Evolutionary conservation across 139 green algal species (phyloP), one percentile per base, ranked within the genome.

Genomic region (Micractinium conductrix): DNA sequence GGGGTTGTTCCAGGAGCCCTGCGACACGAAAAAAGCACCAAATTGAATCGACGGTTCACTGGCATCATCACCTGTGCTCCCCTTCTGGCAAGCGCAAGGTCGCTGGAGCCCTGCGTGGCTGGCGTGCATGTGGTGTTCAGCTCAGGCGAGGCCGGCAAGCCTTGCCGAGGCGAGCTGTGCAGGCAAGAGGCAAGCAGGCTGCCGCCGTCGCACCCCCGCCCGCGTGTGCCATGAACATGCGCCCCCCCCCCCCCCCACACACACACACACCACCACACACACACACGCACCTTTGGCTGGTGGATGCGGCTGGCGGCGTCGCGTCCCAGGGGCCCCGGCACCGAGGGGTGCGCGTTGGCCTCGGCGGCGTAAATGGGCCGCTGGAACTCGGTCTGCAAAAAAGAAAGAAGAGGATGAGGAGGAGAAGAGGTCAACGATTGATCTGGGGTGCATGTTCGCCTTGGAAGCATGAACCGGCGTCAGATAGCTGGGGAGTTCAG

Each of bases 1-100:
- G 7, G 70, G 69, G 53, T 89, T 86, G n/a, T 43, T 48, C 88
- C 88, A 91, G 16, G 81, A 79, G 37, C 88, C 88, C 78, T 91
- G 69, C 30, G 24, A 24, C 48, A n/a, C 48, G n/a, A 24, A 1
- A 30, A 76, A 14, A 45, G 38, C 14, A 16, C 0, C 24, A 48
- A 76, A 16, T 10, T 45, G 48, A 21, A 69, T 50, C 45, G 16
- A 16, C 48, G 48, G 48, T 10, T 24, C 16, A 16, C 48, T 10
- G 10, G 48, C 48, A 58, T 16, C 22, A 35, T 33, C 16, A 24
- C 45, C 24, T 9, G 45, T 24, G 26, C 45, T 26, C 14, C 33
- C 12, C 9, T 35, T 5, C 62, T 26, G 26, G 8, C 62, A 24
- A 58, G 17, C 12, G 71, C 71, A 62, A 17, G 30, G 17, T 60